Evolutionary conservation across 2,329 filamentous ascomycete genomes (phyloP).

Genomic region (Ophiocordyceps robertsii): DNA sequence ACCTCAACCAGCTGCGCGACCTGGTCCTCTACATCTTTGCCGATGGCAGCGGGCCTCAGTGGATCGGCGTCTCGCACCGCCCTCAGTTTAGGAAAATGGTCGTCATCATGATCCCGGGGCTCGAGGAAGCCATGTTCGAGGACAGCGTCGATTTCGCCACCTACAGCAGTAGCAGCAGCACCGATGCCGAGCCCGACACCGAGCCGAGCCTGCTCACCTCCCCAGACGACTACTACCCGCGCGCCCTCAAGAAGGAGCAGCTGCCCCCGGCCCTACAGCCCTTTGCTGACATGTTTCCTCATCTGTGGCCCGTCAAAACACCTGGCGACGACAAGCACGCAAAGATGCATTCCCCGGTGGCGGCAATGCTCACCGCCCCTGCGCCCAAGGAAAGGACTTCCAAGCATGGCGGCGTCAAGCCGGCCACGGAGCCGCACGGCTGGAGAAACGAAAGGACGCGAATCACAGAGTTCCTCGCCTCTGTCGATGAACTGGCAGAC

Average conservation of each 20-base stretch:
- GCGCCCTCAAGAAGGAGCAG: constrained; percentile 32
- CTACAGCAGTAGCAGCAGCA: constrained; percentile 17
- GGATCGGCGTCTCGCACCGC: constrained; percentile 49
- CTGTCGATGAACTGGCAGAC: constrained; percentile 59
- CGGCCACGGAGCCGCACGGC: constrained; percentile 46
- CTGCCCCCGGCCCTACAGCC: constrained; percentile 44
- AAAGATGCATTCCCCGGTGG: constrained; percentile 75
- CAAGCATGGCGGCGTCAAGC: constrained; percentile 42
- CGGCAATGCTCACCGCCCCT: constrained; percentile 68
- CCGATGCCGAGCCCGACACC: constrained; percentile 18
- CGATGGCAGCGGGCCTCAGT: constrained; percentile 50
- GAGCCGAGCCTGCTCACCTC: constrained; percentile 21
- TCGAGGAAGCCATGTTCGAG: constrained; percentile 85
- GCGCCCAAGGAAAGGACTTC: constrained; percentile 51
- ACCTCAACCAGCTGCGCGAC: constrained; percentile 48
- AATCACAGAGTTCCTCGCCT: constrained; percentile 68
- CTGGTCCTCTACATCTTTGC: constrained; percentile 54
- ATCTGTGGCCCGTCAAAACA: constrained; percentile 80
- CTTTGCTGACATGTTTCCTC: constrained; percentile 70
- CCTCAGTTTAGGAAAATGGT: constrained; percentile 67
- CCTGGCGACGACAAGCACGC: constrained; percentile 73
- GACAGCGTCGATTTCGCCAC: constrained; percentile 35
- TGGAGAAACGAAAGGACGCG: constrained; percentile 66
- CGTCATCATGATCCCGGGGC: constrained; percentile 78
- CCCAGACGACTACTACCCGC: constrained; percentile 48